These are phyloP conservation scores for Neurospora sp. DNA, from an alignment of 495 filamentous ascomycete species.

Conservation along the genomic window DNA sequence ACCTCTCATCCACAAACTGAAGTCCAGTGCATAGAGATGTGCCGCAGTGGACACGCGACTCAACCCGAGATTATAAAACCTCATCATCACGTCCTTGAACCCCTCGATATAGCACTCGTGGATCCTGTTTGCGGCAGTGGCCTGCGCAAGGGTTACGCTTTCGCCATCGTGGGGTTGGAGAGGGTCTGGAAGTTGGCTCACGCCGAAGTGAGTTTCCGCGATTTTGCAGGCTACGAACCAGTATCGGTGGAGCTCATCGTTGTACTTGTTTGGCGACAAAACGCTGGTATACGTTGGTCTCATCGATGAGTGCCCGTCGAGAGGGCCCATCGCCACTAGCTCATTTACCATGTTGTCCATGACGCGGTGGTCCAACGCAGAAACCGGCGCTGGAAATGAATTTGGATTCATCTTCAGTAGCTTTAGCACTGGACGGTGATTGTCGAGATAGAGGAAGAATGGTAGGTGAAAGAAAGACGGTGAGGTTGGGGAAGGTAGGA, in stretches of 20 bases:
- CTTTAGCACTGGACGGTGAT: no score
- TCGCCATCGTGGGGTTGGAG: neutral
- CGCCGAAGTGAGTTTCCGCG: neutral
- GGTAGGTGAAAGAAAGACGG: neutral
- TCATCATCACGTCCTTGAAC: neutral
- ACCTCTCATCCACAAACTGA: neutral
- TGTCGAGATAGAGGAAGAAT: neutral
- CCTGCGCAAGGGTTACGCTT: neutral
- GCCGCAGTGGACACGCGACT: neutral
- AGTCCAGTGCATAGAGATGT: neutral
- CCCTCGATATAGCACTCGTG: neutral
- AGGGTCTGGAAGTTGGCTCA: neutral
- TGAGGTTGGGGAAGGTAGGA: neutral
- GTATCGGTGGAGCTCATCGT: neutral
- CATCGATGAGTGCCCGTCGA: no score
- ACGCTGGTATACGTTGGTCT: neutral
- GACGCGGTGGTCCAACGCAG: neutral
- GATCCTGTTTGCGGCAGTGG: neutral
- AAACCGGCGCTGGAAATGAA: neutral
- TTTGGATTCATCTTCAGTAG: no score
- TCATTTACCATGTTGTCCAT: neutral
- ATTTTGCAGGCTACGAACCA: neutral
- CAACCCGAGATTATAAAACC: neutral
- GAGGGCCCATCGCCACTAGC: neutral
- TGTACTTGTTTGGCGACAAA: neutral